A percentile compares a stretch with the other conserved stretches of the same genome.
These are phyloP conservation scores for Aspergillus quadrilineatus DNA, from an alignment of 2,329 filamentous ascomycete genomes.

Conservation along the genomic window DNA sequence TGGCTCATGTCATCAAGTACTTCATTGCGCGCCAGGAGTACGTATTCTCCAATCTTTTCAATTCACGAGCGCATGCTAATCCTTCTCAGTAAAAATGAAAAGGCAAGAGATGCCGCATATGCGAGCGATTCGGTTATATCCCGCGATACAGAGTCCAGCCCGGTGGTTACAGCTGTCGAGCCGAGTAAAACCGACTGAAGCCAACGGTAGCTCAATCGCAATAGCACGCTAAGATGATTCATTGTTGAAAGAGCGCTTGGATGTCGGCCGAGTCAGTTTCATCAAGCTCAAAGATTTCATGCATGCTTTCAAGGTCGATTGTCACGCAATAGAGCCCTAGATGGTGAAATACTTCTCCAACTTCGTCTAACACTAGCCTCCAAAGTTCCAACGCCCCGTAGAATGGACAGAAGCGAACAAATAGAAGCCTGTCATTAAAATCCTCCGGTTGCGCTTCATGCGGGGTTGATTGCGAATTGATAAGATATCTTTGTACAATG, in stretches of 20 bases:
- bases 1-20: conserved; percentile 25
- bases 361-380: not conserved
- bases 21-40: conserved; percentile 18
- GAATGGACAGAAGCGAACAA: not conserved
- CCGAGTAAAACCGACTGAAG: not conserved
- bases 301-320: not conserved
- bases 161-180: conserved; percentile 1
- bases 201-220: not conserved
- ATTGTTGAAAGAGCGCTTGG: not conserved
- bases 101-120: not conserved
- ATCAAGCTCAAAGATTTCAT: not conserved
- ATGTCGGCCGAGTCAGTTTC: not conserved
- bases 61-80: not conserved
- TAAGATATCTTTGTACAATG: conserved; percentile 4
- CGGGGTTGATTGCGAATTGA: conserved; percentile 26
- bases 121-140: conserved; percentile 7
- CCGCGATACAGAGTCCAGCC: conserved; percentile 4
- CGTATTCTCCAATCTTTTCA: conserved; percentile 8
- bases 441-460: conserved; percentile 15
- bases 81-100: conserved; percentile 3
- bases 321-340: conserved; percentile 14
- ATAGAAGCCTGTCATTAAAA: not conserved
- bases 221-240: conserved; percentile 4
- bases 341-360: conserved; percentile 12
- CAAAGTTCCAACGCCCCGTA: not conserved